Evolutionary conservation across 2,329 filamentous ascomycete genomes (phyloP).

Genomic region (Aspergillus melleus): DNA sequence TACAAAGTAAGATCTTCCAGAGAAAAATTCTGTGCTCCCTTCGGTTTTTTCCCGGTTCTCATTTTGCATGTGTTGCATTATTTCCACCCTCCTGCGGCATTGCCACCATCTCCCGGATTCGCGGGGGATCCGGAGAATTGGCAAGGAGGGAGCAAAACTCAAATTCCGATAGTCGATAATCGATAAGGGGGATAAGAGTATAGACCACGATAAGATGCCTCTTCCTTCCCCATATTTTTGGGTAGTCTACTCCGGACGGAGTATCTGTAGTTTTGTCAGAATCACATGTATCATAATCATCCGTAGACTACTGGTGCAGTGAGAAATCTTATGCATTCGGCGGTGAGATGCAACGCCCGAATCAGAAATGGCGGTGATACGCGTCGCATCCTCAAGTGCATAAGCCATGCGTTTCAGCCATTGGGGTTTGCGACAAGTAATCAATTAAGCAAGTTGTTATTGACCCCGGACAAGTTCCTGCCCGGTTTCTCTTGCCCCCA

Average conservation of each 20-base stretch:
- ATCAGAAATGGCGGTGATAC: constrained; percentile 20
- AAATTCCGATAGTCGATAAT: constrained; percentile 16
- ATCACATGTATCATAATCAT: neutral
- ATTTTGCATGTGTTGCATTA: constrained; percentile 5
- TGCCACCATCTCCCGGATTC: constrained; percentile 18
- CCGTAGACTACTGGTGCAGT: neutral
- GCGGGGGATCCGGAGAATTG: constrained; percentile 23
- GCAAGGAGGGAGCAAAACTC: constrained; percentile 9
- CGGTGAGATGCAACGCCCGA: constrained; percentile 14
- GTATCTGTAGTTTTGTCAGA: neutral
- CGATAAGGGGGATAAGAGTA: constrained; percentile 16
- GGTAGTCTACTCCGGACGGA: neutral
- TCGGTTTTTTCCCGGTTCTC: neutral
- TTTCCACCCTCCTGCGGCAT: constrained; percentile 3
- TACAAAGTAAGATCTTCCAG: neutral
- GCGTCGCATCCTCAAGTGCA: constrained; percentile 7
- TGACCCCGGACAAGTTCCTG: constrained; percentile 6
- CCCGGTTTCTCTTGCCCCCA: too few species aligned
- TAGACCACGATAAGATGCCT: neutral
- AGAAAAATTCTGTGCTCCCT: neutral
- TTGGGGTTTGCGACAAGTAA: constrained; percentile 11
- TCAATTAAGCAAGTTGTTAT: neutral
- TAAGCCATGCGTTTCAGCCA: constrained; percentile 21
- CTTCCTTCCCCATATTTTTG: neutral
- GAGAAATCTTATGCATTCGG: constrained; percentile 2